Evolutionary conservation across 768 basidiomycete species (phyloP), one percentile per base, ranked within the genome.

Genomic region (Floccularia luteovirens): DNA sequence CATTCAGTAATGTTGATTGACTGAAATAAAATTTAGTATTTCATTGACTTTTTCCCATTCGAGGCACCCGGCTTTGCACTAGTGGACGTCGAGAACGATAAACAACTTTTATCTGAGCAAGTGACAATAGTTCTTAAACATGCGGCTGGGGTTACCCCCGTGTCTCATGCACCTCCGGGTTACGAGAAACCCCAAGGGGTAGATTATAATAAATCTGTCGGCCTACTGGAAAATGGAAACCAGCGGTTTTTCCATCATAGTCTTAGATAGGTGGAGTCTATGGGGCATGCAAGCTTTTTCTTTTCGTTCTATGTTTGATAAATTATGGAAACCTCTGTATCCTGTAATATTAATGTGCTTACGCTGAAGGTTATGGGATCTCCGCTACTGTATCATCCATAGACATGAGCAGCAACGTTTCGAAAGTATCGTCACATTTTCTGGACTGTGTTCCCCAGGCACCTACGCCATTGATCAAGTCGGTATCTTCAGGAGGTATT

Each of bases 391-490:
- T 43, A 37, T 54, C 48, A 35, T 59, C 59, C 36, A 72, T 42
- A 3, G 63, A 49, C 67, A 74, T 67, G 33, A 75, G 49, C 20
- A 89, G 57, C 17, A 88, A 50, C n/a, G 63, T 69, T 54, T 90
- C 84, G 42, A 88, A 88, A 5, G 74, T 76, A 37, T 84, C 81
- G 45, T 89, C 82, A 11, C 63, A 60, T 50, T 82, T 84, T 20
- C 57, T 57, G 3, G 46, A 21, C 11, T 48, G 22, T 3, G 66
- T 69, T 4, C 67, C 72, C 41, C 53, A 47, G 2, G 77, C 74
- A 7, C 79, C 79, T 5, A 73, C 61, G 0, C 82, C 86, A 1
- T 57, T 57, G 27, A 87, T 57, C 41, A 89, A 59, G 31, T 78
- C 75, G 2, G 47, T 39, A 50, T 90, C 82, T 0, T 56, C 53